Base-by-base conservation (phyloP, 2,329 filamentous ascomycete genomes). In the Fusarium sp. region DNA sequence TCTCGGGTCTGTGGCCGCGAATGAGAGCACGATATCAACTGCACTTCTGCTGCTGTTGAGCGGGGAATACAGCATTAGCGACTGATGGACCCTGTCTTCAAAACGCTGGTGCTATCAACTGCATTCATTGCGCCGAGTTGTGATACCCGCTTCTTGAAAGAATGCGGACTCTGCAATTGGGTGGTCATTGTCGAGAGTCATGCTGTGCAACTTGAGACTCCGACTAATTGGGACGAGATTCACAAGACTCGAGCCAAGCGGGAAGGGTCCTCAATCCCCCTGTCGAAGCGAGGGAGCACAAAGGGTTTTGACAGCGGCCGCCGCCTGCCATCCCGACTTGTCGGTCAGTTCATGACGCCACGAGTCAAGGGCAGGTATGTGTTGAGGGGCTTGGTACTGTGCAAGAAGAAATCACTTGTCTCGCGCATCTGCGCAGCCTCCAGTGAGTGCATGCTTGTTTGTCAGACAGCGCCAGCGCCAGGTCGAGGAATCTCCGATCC, bases 381-480 rank as follows among this genome's bases (percentile, higher is more conserved):
- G 50, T 64, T 58, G 58, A 53, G 64, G 42, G 16, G 57, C 64
- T 18, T 58, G 13, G n/a, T 58, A 10, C 14, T 27, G 42, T 27
- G 23, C 14, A 27, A 49, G 16, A 25, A 49, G 40, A 49, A 49
- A 49, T 46, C 13, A 33, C 38, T 31, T 36, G 40, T 58, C 55
- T 34, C 42, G 40, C 31, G 7, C 31, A 31, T 16, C 53, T 55
- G 51, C 59, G 58, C 23, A 63, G 53, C 53, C 53, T 65, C 64
- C 38, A 42, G 11, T 4, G 18, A 23, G 38, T 14, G 13, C 38
- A 61, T 56, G 53, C 63, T 61, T 68, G 67, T 59, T 58, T 29
- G 33, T 18, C 18, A 36, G 46, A 27, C 14, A 49, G 58, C 13
- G n/a, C 44, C 20, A 49, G 58, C 14, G n/a, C 44, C 36, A 53